Conservation (phyloP, 768 basidiomycete species). For the Lepiota brunneoincarnata region DNA sequence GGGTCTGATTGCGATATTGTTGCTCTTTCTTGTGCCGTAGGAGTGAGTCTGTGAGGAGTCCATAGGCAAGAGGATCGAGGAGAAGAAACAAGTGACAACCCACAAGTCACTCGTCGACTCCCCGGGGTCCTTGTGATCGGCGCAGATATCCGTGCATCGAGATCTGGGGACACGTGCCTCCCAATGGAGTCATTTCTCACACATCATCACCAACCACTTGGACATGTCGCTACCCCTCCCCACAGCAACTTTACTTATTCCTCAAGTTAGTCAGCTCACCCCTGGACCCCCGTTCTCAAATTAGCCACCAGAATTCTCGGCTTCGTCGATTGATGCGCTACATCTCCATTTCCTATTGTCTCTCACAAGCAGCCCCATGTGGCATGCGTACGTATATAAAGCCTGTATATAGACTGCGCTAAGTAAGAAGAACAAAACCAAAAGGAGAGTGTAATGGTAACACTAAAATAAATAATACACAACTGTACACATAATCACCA, state of each 20-base stretch:
- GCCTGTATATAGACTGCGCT: too few species aligned
- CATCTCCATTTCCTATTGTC: constrained; percentile 6
- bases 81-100: constrained; percentile 22
- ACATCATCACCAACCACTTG: neutral
- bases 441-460: constrained; percentile 4
- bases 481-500: neutral
- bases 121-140: constrained; percentile 23
- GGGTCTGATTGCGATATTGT: constrained; percentile 50
- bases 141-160: constrained; percentile 26
- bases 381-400: neutral
- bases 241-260: neutral
- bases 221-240: neutral
- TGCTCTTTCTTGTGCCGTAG: constrained; percentile 56
- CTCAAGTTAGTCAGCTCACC: neutral
- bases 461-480: constrained; percentile 14
- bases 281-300: neutral
- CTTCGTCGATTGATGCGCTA: neutral
- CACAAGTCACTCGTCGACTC: constrained; percentile 11
- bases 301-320: neutral
- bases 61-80: constrained; percentile 20
- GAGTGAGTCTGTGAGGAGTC: constrained; percentile 27
- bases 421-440: neutral
- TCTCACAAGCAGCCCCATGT: neutral
- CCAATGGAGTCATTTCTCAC: constrained; percentile 2
- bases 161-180: constrained; percentile 11